phyloP scores from a whole-genome alignment of 176 grass and related monocot species.

The Bolboschoenus planiculmis region DNA sequence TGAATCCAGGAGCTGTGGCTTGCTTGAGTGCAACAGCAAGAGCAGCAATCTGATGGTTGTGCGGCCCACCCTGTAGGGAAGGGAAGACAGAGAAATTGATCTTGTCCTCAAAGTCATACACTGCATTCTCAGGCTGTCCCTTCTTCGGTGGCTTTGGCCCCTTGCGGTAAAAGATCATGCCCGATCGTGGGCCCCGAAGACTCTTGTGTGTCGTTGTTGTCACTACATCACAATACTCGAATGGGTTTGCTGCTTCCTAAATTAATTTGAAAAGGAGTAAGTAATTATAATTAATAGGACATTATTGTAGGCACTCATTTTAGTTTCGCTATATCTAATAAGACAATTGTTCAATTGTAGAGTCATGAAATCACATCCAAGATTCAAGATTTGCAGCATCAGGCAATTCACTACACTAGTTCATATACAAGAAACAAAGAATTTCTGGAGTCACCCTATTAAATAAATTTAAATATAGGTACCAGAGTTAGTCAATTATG shows the following conservation, averaged over 20 bases:
- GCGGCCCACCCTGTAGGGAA: constrained; percentile 96
- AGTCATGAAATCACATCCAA: not conserved
- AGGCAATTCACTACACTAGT: not conserved
- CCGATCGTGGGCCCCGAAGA: constrained; percentile 82
- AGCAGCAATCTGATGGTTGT: constrained; percentile 98
- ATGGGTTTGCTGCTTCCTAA: constrained; percentile 94
- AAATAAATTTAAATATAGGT: not conserved
- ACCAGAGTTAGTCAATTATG: not conserved
- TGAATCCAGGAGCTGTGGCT: constrained; percentile 70
- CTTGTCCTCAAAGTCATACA: constrained; percentile 91
- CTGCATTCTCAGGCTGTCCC: constrained; percentile 83
- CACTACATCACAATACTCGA: constrained; percentile 88
- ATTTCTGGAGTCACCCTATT: not conserved
- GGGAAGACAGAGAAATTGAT: constrained; percentile 95
- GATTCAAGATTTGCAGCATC: not conserved
- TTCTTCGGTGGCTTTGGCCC: constrained; percentile 96
- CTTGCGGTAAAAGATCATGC: constrained; percentile 99
- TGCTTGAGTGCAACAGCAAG: constrained; percentile 90
- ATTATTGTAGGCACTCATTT: not conserved
- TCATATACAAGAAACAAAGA: not conserved
- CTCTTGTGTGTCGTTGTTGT: constrained; percentile 97
- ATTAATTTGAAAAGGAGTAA: not conserved
- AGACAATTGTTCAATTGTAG: not conserved
- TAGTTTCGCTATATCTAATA: not conserved
- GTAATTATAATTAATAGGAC: not conserved